Conservation (phyloP, 2,329 filamentous ascomycete genomes). For the Exophiala aquamarina region DNA sequence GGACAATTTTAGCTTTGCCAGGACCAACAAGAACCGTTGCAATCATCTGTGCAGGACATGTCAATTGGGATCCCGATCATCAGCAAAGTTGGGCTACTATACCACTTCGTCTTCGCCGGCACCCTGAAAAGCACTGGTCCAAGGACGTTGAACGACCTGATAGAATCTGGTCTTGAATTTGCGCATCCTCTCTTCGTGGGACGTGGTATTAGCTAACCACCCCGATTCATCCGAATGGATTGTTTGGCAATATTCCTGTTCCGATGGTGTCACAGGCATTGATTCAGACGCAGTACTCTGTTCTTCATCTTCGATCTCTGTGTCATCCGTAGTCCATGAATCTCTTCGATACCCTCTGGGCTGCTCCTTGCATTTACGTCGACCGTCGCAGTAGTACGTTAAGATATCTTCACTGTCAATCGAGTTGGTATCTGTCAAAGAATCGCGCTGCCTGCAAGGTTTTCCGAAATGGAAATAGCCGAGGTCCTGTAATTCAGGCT, state of each 20-base stretch:
- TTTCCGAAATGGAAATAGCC: not conserved
- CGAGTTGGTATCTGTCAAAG: conserved; percentile 4
- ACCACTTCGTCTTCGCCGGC: conserved; percentile 18
- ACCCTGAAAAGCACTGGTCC: not conserved
- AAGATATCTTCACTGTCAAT: conserved; percentile 23
- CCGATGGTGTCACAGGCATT: conserved; percentile 14
- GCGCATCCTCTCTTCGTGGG: conserved; percentile 14
- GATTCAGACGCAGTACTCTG: conserved; percentile 16
- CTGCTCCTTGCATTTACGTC: not conserved
- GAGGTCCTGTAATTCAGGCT: not conserved
- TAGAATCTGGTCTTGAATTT: conserved; percentile 21
- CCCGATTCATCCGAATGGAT: conserved; percentile 22
- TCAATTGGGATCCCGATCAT: not conserved
- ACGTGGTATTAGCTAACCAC: conserved; percentile 23
- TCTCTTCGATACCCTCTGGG: too few relatives aligned
- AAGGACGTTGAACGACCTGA: conserved; percentile 22
- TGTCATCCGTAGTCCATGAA: not conserved
- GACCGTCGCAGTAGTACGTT: conserved; percentile 22
- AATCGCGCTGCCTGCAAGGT: not conserved
- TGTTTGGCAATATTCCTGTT: not conserved
- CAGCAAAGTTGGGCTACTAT: not conserved
- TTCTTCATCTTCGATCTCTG: conserved; percentile 4
- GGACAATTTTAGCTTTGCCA: conserved; percentile 26
- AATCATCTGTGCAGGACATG: conserved; percentile 17
- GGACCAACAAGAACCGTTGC: conserved; percentile 23